Evolutionary conservation across 768 basidiomycete species (phyloP).

Genomic region (Clathrus columnatus): DNA sequence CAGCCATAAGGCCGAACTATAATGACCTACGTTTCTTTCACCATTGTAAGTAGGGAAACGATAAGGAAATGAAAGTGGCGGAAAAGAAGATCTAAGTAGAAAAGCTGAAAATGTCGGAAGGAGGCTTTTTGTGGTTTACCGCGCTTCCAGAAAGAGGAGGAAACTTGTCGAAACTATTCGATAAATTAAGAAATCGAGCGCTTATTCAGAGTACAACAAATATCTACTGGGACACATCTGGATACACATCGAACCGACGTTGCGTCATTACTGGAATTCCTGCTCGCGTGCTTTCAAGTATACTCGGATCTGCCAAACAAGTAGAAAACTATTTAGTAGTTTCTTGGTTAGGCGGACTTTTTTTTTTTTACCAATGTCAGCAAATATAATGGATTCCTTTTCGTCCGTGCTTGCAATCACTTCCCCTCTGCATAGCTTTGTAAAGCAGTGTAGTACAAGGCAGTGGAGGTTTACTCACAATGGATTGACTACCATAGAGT

Average conservation of each 20-base stretch:
- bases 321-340: conserved; percentile 5
- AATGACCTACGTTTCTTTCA: conserved; percentile 54
- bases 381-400: conserved; percentile 69
- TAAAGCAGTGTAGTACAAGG: background rate
- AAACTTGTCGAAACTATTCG: conserved; percentile 28
- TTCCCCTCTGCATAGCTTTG: conserved; percentile 47
- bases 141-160: conserved; percentile 19
- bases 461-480: conserved; percentile 42
- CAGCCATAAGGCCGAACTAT: too few species aligned
- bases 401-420: conserved; percentile 69
- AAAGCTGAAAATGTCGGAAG: conserved; percentile 6
- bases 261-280: conserved; percentile 91
- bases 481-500: conserved; percentile 86
- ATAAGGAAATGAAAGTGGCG: conserved; percentile 9
- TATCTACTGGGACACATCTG: conserved; percentile 43
- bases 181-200: conserved; percentile 26
- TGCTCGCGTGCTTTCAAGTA: conserved; percentile 55
- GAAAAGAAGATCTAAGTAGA: conserved; percentile 13
- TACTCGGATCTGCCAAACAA: conserved; percentile 47
- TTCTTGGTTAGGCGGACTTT: background rate
- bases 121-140: conserved; percentile 12
- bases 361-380: conserved; percentile 56
- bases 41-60: conserved; percentile 33
- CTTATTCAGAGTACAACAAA: background rate
- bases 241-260: conserved; percentile 87